These are phyloP conservation scores for Taphrina wiesneri DNA, from an alignment of 1,139 yeast genomes.

Conservation along the genomic window DNA sequence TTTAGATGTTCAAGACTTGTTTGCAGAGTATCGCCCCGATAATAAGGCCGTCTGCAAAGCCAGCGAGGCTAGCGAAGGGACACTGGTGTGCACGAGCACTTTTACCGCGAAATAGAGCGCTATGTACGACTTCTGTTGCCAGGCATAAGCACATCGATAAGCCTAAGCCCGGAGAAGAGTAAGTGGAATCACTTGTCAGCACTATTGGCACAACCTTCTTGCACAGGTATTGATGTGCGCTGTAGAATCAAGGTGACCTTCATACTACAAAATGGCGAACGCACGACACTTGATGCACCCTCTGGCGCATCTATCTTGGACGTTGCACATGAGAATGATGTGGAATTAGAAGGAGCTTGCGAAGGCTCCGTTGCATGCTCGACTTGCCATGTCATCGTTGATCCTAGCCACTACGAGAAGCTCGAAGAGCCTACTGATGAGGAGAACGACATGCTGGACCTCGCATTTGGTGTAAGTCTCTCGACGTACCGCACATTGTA, in stretches of 20 bases:
- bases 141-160: constrained; percentile 82
- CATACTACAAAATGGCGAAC: constrained; percentile 87
- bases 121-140: constrained; percentile 37
- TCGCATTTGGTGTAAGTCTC: constrained; percentile 72
- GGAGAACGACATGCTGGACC: constrained; percentile 96
- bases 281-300: constrained; percentile 76
- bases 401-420: constrained; percentile 86
- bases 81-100: neutral
- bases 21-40: neutral
- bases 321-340: constrained; percentile 88
- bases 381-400: constrained; percentile 93
- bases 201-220: neutral
- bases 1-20: neutral
- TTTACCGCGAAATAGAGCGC: neutral
- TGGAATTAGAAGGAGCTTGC: constrained; percentile 97
- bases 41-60: neutral
- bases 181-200: neutral
- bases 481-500: constrained; percentile 68
- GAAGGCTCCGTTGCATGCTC: constrained; percentile 99
- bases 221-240: neutral
- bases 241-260: constrained; percentile 68
- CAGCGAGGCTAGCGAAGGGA: neutral
- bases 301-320: constrained; percentile 91
- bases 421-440: constrained; percentile 96
- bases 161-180: constrained; percentile 91